Percentiles rank a stretch among this genome's conserved stretches.
Evolutionary conservation across 2,329 filamentous ascomycete species (phyloP).

Genomic region (Diaporthe longicolla): DNA sequence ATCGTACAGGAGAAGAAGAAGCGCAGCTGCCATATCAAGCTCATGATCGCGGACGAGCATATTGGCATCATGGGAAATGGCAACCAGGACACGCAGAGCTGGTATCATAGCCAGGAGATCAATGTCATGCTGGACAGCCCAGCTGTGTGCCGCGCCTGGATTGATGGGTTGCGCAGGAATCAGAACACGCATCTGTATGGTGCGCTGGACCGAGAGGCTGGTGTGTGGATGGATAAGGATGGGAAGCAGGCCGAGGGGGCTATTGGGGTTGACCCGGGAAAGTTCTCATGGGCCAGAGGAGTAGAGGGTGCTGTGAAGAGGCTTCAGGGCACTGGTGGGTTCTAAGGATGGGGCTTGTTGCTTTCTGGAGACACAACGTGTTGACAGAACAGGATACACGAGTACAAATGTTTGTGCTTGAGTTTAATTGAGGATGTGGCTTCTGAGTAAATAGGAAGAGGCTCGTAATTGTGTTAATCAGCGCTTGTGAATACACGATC

Average conservation of each 20-base stretch:
- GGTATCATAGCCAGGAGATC: constrained; percentile 83
- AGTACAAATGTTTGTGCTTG: not conserved
- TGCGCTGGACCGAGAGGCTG: constrained; percentile 65
- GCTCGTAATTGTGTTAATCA: not conserved
- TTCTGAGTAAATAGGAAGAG: not conserved
- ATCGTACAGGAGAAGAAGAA: constrained; percentile 76
- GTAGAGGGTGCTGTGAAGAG: constrained; percentile 70
- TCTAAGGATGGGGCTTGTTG: constrained; percentile 50
- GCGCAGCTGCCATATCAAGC: constrained; percentile 81
- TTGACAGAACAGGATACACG: not conserved
- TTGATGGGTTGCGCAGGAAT: constrained; percentile 65
- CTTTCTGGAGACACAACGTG: not conserved
- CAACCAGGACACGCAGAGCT: constrained; percentile 86
- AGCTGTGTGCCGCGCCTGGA: constrained; percentile 73
- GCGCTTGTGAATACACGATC: not conserved
- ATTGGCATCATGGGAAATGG: constrained; percentile 82
- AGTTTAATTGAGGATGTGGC: not conserved
- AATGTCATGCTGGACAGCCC: constrained; percentile 81
- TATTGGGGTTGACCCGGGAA: constrained; percentile 67
- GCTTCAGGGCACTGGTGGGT: constrained; percentile 69
- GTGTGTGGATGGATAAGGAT: constrained; percentile 72
- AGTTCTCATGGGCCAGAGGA: constrained; percentile 71
- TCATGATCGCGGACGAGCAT: constrained; percentile 79
- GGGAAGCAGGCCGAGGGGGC: constrained; percentile 64
- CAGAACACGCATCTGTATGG: constrained; percentile 76